These are phyloP conservation scores for Aspergillus leporis DNA, from an alignment of 495 filamentous ascomycete genomes.

Conservation along the genomic window DNA sequence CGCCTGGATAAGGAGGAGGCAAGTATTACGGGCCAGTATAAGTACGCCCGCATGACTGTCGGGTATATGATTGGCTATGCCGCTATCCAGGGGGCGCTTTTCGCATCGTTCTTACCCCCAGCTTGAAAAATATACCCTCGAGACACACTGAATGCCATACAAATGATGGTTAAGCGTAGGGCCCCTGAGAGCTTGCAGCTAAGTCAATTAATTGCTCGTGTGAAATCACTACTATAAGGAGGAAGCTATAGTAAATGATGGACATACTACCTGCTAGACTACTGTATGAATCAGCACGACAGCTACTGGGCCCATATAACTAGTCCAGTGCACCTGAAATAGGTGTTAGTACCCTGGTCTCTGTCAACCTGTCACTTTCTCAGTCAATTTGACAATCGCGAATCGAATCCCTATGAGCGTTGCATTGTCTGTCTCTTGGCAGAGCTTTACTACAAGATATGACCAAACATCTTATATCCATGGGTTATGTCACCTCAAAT, in stretches of 20 bases:
- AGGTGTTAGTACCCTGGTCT: too few relatives aligned
- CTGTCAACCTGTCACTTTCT: too few relatives aligned
- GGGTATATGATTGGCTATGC: conserved; percentile 10
- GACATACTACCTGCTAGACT: neutral
- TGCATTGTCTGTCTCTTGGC: too few relatives aligned
- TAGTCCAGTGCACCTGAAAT: neutral
- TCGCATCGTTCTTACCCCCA: conserved; percentile 9
- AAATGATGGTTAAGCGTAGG: neutral
- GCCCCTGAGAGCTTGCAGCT: neutral
- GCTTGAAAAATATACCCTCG: neutral
- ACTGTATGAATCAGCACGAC: neutral
- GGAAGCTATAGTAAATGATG: neutral
- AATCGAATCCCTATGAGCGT: too few relatives aligned
- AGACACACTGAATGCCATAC: neutral
- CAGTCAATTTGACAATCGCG: too few relatives aligned
- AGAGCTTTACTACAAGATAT: too few relatives aligned
- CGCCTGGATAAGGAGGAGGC: neutral
- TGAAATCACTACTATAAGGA: neutral
- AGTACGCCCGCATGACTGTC: conserved; percentile 2
- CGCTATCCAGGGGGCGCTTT: conserved; percentile 7
- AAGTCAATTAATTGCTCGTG: neutral
- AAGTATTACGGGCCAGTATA: neutral
- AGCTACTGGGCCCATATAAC: too few relatives aligned
- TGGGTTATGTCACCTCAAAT: too few relatives aligned
- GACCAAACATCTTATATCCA: too few relatives aligned